Evolutionary conservation across 2,329 filamentous ascomycete species (phyloP), one percentile per base, ranked within the genome.

Genomic region (Hirsutella minnesotensis): DNA sequence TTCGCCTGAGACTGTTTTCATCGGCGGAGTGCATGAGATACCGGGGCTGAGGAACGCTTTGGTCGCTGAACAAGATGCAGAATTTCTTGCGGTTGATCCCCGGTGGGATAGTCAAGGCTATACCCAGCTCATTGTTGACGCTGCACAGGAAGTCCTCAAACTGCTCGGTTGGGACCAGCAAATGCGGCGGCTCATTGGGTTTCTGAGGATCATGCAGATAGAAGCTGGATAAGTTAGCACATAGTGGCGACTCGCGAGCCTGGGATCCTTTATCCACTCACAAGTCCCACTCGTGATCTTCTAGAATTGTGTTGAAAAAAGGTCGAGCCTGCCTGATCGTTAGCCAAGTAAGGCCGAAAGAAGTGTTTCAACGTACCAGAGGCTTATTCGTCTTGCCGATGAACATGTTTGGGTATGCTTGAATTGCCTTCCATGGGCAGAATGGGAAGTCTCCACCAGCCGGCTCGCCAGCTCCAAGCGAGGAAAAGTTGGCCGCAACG

Each of bases 251-350:
- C n/a, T n/a, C n/a, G 29, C 20, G 15, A 2, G 21, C 3, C 10
- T 8, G 10, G 10, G 2, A 12, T 24, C 19, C 19, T 5, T 15
- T 16, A 24, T n/a, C 9, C 3, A 24, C 39, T 70, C 68, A 92
- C 85, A 94, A 65, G 48, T 90, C 79, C 88, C 88, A 95, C 10
- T 66, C 55, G 45, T 77, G 71, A 2, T 66, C 61, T 52, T 73
- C 75, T 49, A 83, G 67, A 40, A 86, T 72, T 3, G 57, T 54
- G 29, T 74, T 66, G 51, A 86, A 86, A 58, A 75, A 72, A 0
- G 64, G 62, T 19, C 50, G 52, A 4, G 61, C 63, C 69, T 72
- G 19, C 8, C 2, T 2, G 19, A 33, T 24, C 39, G 18, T 38
- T 21, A 41, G 29, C 18, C 20, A 12, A 8, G 20, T 16, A 7